Conservation (phyloP, 2,329 filamentous ascomycete genomes). For the Paracoccidioides brasiliensis region DNA sequence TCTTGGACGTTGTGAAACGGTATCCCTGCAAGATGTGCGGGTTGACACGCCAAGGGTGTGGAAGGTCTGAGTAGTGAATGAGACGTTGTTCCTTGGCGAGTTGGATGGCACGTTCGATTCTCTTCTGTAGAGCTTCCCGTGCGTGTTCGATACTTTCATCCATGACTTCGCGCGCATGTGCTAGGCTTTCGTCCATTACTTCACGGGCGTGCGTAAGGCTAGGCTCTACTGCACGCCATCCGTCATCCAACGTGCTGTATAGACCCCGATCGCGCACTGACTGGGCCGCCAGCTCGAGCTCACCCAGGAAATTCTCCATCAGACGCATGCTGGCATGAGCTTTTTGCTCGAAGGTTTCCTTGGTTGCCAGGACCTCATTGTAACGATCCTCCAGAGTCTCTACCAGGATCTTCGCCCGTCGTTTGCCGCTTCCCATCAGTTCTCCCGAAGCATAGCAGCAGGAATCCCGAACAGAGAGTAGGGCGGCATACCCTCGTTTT, state of each 20-base stretch:
- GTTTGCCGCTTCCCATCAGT: slow-evolving; percentile 72
- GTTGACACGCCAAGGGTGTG: slow-evolving; percentile 85
- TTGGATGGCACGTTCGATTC: slow-evolving; percentile 63
- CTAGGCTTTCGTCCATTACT: slow-evolving; percentile 58
- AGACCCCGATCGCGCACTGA: slow-evolving; percentile 68
- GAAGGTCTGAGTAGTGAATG: slow-evolving; percentile 79
- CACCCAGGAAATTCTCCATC: slow-evolving; percentile 70
- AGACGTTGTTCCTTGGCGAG: slow-evolving; percentile 68
- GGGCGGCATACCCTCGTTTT: slow-evolving; percentile 68
- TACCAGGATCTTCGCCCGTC: slow-evolving; percentile 75
- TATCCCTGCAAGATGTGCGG: slow-evolving; percentile 86
- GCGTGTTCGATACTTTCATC: slow-evolving; percentile 73
- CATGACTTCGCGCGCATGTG: slow-evolving; percentile 54
- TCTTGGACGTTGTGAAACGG: slow-evolving; percentile 81
- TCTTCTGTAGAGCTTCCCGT: slow-evolving; percentile 68
- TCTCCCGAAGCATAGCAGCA: slow-evolving; percentile 86
- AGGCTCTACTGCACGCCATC: slow-evolving; percentile 68
- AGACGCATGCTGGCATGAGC: slow-evolving; percentile 75
- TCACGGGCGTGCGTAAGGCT: slow-evolving; percentile 60
- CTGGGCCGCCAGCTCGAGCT: slow-evolving; percentile 71
- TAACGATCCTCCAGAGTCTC: slow-evolving; percentile 84
- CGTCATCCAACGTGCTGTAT: slow-evolving; percentile 64
- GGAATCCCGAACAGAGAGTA: slow-evolving; percentile 73
- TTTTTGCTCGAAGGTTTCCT: slow-evolving; percentile 83
- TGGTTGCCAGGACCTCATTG: slow-evolving; percentile 69